Base-by-base conservation (phyloP, 176 grass and related monocot species). In the Carex parvula region DNA sequence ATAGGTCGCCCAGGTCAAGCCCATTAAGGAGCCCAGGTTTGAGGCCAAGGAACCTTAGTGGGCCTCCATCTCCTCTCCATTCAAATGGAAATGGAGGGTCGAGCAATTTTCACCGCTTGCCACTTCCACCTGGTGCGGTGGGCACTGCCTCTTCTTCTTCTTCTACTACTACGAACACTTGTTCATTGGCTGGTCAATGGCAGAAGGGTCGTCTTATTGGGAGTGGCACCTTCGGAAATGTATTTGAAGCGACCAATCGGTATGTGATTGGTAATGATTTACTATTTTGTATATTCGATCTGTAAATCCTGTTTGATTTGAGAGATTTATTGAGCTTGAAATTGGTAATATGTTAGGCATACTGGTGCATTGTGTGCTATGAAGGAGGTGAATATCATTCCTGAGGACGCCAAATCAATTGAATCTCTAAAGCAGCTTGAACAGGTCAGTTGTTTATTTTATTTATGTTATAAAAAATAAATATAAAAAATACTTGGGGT, bases 351-450 rank as follows among this genome's bases (percentile, higher is more conserved):
- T 69, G 80, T 57, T 81, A 97, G 95, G 83, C 82, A 94, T 53
- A 98, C 92, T 84, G 95, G 95, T 84, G 95, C 95, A 76, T 89
- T 94, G 66, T 98, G 95, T 93, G 95, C 95, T 55, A 98, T 98
- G 95, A 98, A 98, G 84, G 95, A 98, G 84, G 95, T 98, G 8
- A 98, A 98, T 90, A 93, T 98, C 76, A 98, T 98, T 91, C 95
- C 90, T 48, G 95, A 98, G 70, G 95, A 98, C 86, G 89, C 84
- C 46, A 93, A 98, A 89, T 98, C 92, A 68, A 87, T 60, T 12
- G 95, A 98, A 90, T 91, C 72, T 66, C 73, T 98, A 84, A 94
- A 91, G 50, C 95, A 98, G 21, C 81, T 98, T 81, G 88, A 98
- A 79, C 92, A 93, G 90, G 95, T 98, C 88, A 85, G 46, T 82